Evolutionary conservation across 345 rosid genomes (phyloP), one percentile per base, ranked within the genome.

Genomic region (Schrenkiella parvula): DNA sequence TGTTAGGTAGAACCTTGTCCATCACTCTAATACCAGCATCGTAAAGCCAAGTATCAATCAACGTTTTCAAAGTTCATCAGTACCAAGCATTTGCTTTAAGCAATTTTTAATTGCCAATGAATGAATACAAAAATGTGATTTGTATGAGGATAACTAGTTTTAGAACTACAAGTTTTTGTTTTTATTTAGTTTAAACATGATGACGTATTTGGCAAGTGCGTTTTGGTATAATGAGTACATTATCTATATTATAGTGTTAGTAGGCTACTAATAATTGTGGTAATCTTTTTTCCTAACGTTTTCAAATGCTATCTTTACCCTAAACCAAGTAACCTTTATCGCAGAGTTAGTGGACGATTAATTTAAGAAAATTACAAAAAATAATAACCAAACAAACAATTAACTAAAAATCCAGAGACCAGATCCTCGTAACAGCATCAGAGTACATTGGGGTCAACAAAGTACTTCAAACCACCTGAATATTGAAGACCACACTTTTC

Each of bases 391-490:
- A 66, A 26, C 3, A 47, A 32, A 6, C 13, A 19, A 14, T 31
- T 29, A n/a, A 64, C 10, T 19, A 5, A 65, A 23, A 22, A 69
- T 43, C 25, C 0, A 53, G 47, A 64, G 48, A 72, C 56, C 70
- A 72, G 7, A 72, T 42, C 77, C 48, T 64, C 64, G 77, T 64
- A 47, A 43, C 46, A 54, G 71, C 65, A 44, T 54, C 71, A 43
- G 57, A 54, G 71, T 64, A 64, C 57, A 8, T 44, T 64, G 71
- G 71, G 71, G 35, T 64, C 18, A 52, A 63, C 64, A 35, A 37
- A 72, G 13, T 44, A 64, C 77, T 54, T 32, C 47, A 34, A 64
- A 64, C 39, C 56, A 73, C 77, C 65, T 44, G 77, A 63, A 53
- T 12, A 54, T 37, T 32, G 63, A 54, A 54, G 47, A 22, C 76